These are phyloP conservation scores for Fusarium mundagurra DNA, from an alignment of 2,329 filamentous ascomycete species.

Conservation along the genomic window DNA sequence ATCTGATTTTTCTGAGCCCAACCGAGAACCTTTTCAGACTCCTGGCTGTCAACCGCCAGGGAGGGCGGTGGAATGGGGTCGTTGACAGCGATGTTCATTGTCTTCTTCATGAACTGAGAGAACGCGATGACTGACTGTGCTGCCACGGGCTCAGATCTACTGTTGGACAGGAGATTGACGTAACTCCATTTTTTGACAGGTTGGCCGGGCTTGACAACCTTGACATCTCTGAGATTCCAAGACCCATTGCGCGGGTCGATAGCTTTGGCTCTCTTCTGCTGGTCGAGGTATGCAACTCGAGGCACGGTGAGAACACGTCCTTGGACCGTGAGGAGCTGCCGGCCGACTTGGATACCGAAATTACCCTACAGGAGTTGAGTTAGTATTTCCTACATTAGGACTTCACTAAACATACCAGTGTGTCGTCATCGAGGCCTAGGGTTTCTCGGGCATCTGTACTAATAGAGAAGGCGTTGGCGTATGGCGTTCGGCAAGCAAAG, in stretches of 20 bases:
- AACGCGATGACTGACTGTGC: conserved; percentile 47
- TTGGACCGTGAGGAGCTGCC: conserved; percentile 73
- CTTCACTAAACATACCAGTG: conserved; percentile 45
- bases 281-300: conserved; percentile 63
- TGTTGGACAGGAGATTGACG: conserved; percentile 50
- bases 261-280: conserved; percentile 32
- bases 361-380: conserved; percentile 38
- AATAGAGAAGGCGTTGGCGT: conserved; percentile 74
- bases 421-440: conserved; percentile 65
- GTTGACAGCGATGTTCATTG: conserved; percentile 53
- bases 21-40: conserved; percentile 47
- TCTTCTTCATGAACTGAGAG: conserved; percentile 48
- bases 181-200: conserved; percentile 62
- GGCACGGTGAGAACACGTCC: conserved; percentile 75
- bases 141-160: conserved; percentile 14
- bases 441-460: conserved; percentile 63
- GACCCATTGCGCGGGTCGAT: conserved; percentile 60
- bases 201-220: conserved; percentile 62
- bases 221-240: conserved; percentile 74
- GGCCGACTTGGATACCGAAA: conserved; percentile 72
- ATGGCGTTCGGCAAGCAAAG: conserved; percentile 75
- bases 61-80: conserved; percentile 19
- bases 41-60: neutral
- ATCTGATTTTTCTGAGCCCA: conserved; percentile 46
- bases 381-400: neutral